These are phyloP conservation scores for Fusarium burgessii DNA, from an alignment of 2,329 filamentous ascomycete species.

Conservation along the genomic window DNA sequence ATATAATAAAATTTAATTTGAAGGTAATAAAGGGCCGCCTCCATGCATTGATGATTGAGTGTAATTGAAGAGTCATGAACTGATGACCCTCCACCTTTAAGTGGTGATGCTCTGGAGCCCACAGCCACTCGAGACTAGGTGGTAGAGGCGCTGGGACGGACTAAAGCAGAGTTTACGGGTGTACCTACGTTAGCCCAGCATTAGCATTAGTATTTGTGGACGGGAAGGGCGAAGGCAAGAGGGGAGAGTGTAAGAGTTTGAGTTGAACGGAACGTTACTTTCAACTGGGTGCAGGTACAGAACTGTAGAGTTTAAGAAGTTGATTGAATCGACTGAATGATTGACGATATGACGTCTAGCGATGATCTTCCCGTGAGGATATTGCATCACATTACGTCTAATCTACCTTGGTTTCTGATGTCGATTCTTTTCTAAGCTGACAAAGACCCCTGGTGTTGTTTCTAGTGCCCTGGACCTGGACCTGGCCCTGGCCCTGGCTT, in stretches of 20 bases:
- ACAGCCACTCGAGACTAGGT: slow-evolving; percentile 32
- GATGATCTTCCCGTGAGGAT: slow-evolving; percentile 5
- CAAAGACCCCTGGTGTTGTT: background rate
- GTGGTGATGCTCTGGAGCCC: slow-evolving; percentile 36
- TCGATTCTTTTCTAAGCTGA: slow-evolving; percentile 4
- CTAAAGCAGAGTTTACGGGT: slow-evolving; percentile 39
- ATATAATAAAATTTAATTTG: background rate
- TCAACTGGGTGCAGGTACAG: background rate
- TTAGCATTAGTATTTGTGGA: slow-evolving; percentile 18
- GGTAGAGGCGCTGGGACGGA: slow-evolving; percentile 28
- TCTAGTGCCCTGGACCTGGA: background rate
- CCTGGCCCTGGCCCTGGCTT: background rate
- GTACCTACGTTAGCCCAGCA: slow-evolving; percentile 40
- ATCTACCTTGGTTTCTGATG: background rate
- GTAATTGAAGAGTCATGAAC: slow-evolving; percentile 10
- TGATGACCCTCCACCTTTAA: background rate
- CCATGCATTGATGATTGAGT: background rate
- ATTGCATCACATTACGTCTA: slow-evolving; percentile 15
- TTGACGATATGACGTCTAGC: slow-evolving; percentile 21
- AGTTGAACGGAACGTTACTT: slow-evolving; percentile 30
- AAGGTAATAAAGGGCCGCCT: background rate
- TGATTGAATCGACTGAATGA: slow-evolving; percentile 3
- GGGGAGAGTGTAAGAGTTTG: slow-evolving; percentile 14
- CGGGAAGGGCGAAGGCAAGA: slow-evolving; percentile 17
- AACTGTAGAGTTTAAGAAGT: slow-evolving; percentile 14